Evolutionary conservation across 2,329 filamentous ascomycete genomes (phyloP), one percentile per base, ranked within the genome.

Genomic region (Colletotrichum sansevieriae): DNA sequence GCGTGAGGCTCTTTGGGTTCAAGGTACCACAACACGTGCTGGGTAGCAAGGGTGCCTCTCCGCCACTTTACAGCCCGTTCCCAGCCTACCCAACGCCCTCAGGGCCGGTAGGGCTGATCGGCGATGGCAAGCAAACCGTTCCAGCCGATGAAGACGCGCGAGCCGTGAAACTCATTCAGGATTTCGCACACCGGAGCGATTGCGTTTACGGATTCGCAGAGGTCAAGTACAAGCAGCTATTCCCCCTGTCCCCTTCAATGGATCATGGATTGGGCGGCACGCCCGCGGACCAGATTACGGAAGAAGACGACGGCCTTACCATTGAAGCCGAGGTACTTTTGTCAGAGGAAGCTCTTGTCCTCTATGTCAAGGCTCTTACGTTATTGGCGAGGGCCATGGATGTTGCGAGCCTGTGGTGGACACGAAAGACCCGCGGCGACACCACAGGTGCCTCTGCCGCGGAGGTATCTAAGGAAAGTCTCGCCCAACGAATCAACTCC

Each of bases 181-280:
- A 98, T 74, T 91, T 93, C 72, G 96, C 96, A 2, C 96, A 94
- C 37, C 88, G 95, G 44, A 98, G 95, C 76, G 95, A 99, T 78
- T 96, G 98, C 52, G 95, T 99, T 3, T 99, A 95, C 78, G 95
- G 95, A 3, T 98, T 99, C 79, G 96, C 96, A 6, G 95, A 99
- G 81, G 95, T 99, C 76, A 99, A 99, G 80, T 98, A 97, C 81
- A 96, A 97, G 79, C 96, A 99, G 79, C 87, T 99, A n/a, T 89
- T 98, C 57, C 96, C 96, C 3, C 83, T 96, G 51, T 90, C 93
- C 1, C 96, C 95, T 1, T 95, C 92, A 0, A 88, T 87, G 72
- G 90, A 93, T 56, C 89, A 92, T 72, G 90, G 89, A 6, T 85
- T 94, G 4, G 90, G 91, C 7, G 89, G 90, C 13, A 79, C 87